Evolutionary conservation across 257 asterid species (phyloP), one percentile per base, ranked within the genome.

Genomic region (Verbena officinalis): DNA sequence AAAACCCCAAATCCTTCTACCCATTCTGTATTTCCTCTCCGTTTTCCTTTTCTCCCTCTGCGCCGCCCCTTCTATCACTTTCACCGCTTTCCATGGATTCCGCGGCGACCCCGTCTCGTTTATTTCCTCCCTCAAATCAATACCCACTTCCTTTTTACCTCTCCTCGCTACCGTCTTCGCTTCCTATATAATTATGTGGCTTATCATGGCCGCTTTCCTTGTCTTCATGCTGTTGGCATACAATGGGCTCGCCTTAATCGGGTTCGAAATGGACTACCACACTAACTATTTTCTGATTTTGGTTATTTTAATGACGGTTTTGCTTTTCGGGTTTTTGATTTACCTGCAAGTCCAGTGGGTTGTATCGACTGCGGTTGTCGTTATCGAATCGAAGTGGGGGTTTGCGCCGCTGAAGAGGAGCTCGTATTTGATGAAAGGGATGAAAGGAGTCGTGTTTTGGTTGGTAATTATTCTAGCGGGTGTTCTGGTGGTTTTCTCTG

Each of bases 341-440:
- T 77, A 70, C 78, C 10, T 83, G 12, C 82, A 66, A 11, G 74
- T 83, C 9, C 69, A 73, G 72, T 83, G 93, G 92, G 30, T 57
- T 2, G 46, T 88, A 56, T 77, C 72, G 42, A 30, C n/a, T 33
- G 85, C 70, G 55, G 46, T 89, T 7, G 95, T 75, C 30, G 90
- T 91, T 7, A 74, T 66, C 54, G 98, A 91, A 24, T 83, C 89
- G 2, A 73, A 70, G 63, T 85, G 87, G 89, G 98, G 96, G 1
- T 75, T 59, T 4, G 80, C 72, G 43, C 78, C 96, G 0, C 65
- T 89, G 40, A 30, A 69, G 27, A 73, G 95, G 75, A 88, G 98
- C 27, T 67, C 81, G 15, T 63, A 68, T 68, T 42, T 91, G 71
- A 68, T 89, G 45, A 79, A 71, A 33, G 95, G 92, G 73, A 64